Percentiles rank a stretch among this genome's conserved stretches.
Evolutionary conservation across 148 eudicot genomes (phyloP).

Genomic region (Chenopodium quinoa): DNA sequence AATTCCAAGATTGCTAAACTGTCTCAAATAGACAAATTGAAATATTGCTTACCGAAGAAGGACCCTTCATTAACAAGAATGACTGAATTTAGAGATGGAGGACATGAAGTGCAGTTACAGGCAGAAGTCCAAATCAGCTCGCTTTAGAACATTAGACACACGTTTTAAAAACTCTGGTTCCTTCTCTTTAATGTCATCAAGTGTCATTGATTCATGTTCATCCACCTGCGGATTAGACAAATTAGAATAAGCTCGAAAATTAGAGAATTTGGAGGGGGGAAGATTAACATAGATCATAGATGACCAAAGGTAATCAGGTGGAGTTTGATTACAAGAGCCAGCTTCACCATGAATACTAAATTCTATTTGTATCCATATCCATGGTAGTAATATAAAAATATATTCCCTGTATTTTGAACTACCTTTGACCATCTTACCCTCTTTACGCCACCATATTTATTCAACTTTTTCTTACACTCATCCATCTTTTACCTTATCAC

Average conservation of each 20-base stretch:
- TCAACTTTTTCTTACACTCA: too few relatives aligned
- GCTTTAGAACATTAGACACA: constrained; percentile 63
- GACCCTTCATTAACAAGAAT: neutral
- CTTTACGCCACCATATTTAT: too few relatives aligned
- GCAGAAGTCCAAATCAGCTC: constrained; percentile 64
- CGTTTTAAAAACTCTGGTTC: constrained; percentile 71
- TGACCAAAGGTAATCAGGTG: neutral
- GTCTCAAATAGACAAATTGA: neutral
- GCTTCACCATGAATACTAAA: neutral
- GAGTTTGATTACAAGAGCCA: neutral
- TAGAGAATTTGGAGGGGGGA: neutral
- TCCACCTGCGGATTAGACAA: constrained; percentile 49
- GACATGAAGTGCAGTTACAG: constrained; percentile 29
- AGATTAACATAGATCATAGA: neutral
- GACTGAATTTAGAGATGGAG: neutral
- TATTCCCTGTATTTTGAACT: too few relatives aligned
- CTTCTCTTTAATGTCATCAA: constrained; percentile 57
- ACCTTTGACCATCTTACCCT: too few relatives aligned
- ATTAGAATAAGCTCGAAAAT: neutral
- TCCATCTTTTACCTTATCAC: too few relatives aligned
- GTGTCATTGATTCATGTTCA: constrained; percentile 64
- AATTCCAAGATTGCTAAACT: neutral
- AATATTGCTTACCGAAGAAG: neutral
- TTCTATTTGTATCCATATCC: neutral
- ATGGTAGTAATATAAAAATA: neutral